Conservation (phyloP, 2,329 filamentous ascomycete genomes). For the Sporothrix sp. region DNA sequence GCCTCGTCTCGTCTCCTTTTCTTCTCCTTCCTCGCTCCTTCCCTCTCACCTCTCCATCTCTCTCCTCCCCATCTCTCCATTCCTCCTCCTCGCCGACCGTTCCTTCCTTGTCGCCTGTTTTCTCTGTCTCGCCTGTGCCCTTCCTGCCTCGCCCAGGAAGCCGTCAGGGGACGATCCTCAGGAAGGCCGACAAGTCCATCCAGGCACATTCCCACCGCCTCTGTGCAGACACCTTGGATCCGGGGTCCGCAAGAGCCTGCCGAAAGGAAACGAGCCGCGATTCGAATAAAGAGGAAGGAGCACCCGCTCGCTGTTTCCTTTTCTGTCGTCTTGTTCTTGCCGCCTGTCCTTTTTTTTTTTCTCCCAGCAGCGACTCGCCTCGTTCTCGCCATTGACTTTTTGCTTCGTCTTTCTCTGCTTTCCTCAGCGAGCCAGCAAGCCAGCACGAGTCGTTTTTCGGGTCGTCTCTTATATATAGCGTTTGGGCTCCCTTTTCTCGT, state of each 20-base stretch:
- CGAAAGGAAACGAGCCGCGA: neutral
- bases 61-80: neutral
- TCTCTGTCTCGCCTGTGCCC: neutral
- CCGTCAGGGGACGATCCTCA: neutral
- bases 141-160: conserved; percentile 1
- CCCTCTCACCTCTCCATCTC: neutral
- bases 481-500: conserved; percentile 1
- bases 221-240: neutral
- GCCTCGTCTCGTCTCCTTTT: neutral
- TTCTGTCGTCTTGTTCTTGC: neutral
- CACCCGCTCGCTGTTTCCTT: neutral
- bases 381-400: neutral
- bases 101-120: conserved; percentile 4
- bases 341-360: neutral
- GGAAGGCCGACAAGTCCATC: conserved; percentile 1
- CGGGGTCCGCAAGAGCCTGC: neutral
- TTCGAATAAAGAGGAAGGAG: conserved; percentile 7
- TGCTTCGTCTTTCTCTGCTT: neutral
- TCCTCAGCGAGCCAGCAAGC: too few species aligned
- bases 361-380: neutral
- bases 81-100: conserved; percentile 7
- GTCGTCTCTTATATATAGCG: conserved; percentile 8
- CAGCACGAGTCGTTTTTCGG: neutral
- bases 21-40: neutral
- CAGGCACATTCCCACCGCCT: conserved; percentile 1